phyloP scores from a whole-genome alignment of 768 basidiomycete species.

The button mushroom (Agaricus bisporus) region DNA sequence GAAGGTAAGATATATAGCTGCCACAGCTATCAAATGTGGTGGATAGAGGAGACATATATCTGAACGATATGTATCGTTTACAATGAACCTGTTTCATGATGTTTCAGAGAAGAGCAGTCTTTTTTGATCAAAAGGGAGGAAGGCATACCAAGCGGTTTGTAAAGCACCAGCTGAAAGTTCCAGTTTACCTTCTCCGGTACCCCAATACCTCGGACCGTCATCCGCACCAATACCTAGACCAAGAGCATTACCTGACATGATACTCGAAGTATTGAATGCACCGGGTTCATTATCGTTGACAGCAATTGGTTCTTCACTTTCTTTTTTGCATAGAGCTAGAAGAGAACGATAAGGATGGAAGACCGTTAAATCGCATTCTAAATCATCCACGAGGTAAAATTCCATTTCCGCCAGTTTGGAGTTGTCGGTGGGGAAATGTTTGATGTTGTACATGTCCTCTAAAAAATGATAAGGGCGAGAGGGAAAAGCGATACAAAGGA shows the following conservation, averaged over 20 bases:
- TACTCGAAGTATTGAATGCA: slow-evolving; percentile 21
- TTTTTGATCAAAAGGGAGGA: background rate
- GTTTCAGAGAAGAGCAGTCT: background rate
- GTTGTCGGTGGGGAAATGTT: slow-evolving; percentile 82
- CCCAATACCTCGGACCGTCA: slow-evolving; percentile 70
- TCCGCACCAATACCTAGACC: slow-evolving; percentile 40
- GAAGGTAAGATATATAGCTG: slow-evolving; percentile 85
- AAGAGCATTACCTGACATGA: slow-evolving; percentile 3
- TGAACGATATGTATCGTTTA: slow-evolving; percentile 95
- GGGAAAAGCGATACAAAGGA: background rate
- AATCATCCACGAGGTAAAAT: slow-evolving; percentile 76
- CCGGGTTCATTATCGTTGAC: slow-evolving; percentile 52
- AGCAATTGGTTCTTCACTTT: slow-evolving; percentile 24
- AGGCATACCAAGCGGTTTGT: slow-evolving; percentile 83
- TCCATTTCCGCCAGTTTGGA: slow-evolving; percentile 97
- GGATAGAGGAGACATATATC: slow-evolving; percentile 93
- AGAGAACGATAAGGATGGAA: slow-evolving; percentile 96
- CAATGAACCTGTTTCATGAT: slow-evolving; percentile 65
- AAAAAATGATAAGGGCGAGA: background rate
- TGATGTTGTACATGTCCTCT: slow-evolving; percentile 67
- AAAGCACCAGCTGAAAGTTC: slow-evolving; percentile 71
- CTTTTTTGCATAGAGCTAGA: slow-evolving; percentile 66
- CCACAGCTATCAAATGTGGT: slow-evolving; percentile 90
- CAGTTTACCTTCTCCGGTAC: slow-evolving; percentile 71
- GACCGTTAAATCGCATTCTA: slow-evolving; percentile 89